phyloP scores from a whole-genome alignment of 2,329 filamentous ascomycete genomes.

The Chrysosporium keratinophilum region DNA sequence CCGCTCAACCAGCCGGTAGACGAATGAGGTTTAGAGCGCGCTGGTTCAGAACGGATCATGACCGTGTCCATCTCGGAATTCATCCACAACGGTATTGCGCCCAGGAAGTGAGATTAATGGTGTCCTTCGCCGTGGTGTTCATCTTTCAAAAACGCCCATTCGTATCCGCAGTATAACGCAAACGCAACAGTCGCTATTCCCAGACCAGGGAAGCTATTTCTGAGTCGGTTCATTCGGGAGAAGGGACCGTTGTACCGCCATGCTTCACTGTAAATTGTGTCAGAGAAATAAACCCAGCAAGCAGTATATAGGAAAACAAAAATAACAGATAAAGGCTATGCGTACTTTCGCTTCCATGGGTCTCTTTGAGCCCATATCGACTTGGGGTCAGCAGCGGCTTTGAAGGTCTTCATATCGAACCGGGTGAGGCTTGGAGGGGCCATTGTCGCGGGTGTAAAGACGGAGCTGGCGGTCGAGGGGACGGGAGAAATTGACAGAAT shows the following conservation, averaged over 20 bases:
- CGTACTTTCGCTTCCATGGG: constrained; percentile 54
- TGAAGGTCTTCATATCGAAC: constrained; percentile 78
- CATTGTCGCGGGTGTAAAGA: constrained; percentile 32
- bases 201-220: constrained; percentile 73
- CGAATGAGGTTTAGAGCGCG: background rate
- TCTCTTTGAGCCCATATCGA: constrained; percentile 43
- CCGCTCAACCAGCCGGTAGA: background rate
- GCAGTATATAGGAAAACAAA: background rate
- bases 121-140: constrained; percentile 49
- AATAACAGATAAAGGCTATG: constrained; percentile 8
- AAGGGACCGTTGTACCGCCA: constrained; percentile 92
- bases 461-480: background rate
- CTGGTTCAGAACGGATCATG: background rate
- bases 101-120: background rate
- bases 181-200: constrained; percentile 90
- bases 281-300: constrained; percentile 17
- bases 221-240: constrained; percentile 81
- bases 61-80: background rate
- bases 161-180: constrained; percentile 76
- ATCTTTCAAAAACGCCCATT: constrained; percentile 75
- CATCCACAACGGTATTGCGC: background rate
- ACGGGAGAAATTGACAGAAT: background rate
- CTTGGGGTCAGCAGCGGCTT: constrained; percentile 54
- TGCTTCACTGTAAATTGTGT: constrained; percentile 57
- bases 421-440: constrained; percentile 66